phyloP scores from a whole-genome alignment of 2,329 filamentous ascomycete species.

The Triangularia setosa region DNA sequence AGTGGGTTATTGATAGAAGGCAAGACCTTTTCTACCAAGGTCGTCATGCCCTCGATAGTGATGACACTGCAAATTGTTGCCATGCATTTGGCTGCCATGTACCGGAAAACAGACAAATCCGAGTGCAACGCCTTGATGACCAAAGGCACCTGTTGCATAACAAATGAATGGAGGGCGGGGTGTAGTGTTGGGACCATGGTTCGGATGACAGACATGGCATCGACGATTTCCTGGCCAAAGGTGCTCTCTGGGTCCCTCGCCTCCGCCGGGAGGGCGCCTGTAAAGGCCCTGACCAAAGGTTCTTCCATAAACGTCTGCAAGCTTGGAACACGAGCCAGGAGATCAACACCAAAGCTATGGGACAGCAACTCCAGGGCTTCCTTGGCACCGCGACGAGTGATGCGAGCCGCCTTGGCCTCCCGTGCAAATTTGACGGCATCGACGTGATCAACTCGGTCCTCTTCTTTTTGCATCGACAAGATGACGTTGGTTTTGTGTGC shows the following conservation, averaged over 20 bases:
- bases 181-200: slow-evolving; percentile 91
- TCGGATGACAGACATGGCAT: slow-evolving; percentile 87
- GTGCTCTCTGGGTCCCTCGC: slow-evolving; percentile 69
- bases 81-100: slow-evolving; percentile 95
- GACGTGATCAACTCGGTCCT: slow-evolving; percentile 87
- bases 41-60: slow-evolving; percentile 91
- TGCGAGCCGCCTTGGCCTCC: slow-evolving; percentile 82
- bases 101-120: slow-evolving; percentile 84
- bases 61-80: slow-evolving; percentile 97
- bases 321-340: slow-evolving; percentile 82
- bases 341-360: slow-evolving; percentile 67
- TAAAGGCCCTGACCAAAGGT: slow-evolving; percentile 72
- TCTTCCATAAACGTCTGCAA: slow-evolving; percentile 76
- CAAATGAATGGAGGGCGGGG: slow-evolving; percentile 68
- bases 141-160: slow-evolving; percentile 77
- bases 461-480: slow-evolving; percentile 92
- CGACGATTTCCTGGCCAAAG: slow-evolving; percentile 87
- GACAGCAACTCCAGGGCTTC: slow-evolving; percentile 88
- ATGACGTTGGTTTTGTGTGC: slow-evolving; percentile 74
- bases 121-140: slow-evolving; percentile 86
- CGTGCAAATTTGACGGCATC: slow-evolving; percentile 86
- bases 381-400: slow-evolving; percentile 89
- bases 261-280: slow-evolving; percentile 64
- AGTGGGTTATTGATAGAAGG: slow-evolving; percentile 88
- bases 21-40: slow-evolving; percentile 86